Conservation (phyloP, 352 stramenopile genomes). For the Globisporangium perplexum region DNA sequence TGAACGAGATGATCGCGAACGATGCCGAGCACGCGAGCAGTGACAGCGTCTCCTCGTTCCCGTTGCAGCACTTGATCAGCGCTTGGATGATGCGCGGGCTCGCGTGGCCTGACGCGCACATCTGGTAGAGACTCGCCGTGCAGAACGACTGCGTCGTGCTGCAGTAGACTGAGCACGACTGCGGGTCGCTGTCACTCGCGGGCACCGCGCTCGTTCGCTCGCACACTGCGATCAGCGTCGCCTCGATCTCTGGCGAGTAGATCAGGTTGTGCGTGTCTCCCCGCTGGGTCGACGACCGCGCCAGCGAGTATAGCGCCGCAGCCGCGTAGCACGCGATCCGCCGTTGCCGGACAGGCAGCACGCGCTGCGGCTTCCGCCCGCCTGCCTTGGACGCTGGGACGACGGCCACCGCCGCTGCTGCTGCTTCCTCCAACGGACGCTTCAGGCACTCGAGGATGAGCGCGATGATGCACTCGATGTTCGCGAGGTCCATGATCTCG, state of each 20-base stretch:
- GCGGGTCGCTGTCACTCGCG: neutral
- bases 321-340: conserved; percentile 45
- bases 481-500: conserved; percentile 48
- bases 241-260: conserved; percentile 34
- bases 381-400: conserved; percentile 13
- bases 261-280: conserved; percentile 42
- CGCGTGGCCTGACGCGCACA: conserved; percentile 51
- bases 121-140: conserved; percentile 65
- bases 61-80: conserved; percentile 63
- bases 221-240: conserved; percentile 45
- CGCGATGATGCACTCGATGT: conserved; percentile 54
- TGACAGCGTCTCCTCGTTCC: conserved; percentile 61
- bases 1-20: conserved; percentile 80
- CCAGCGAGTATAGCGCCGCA: conserved; percentile 45
- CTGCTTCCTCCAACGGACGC: neutral
- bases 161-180: conserved; percentile 6
- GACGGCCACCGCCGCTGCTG: neutral
- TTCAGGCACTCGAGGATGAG: conserved; percentile 45
- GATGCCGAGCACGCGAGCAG: conserved; percentile 66
- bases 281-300: conserved; percentile 43
- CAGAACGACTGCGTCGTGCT: conserved; percentile 57
- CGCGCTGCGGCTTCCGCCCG: conserved; percentile 2
- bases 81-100: conserved; percentile 50
- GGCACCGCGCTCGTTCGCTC: conserved; percentile 18
- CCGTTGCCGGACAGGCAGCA: conserved; percentile 24